Evolutionary conservation across 352 stramenopile species (phyloP), one percentile per base, ranked within the genome.

Genomic region (Phytophthora sp.): DNA sequence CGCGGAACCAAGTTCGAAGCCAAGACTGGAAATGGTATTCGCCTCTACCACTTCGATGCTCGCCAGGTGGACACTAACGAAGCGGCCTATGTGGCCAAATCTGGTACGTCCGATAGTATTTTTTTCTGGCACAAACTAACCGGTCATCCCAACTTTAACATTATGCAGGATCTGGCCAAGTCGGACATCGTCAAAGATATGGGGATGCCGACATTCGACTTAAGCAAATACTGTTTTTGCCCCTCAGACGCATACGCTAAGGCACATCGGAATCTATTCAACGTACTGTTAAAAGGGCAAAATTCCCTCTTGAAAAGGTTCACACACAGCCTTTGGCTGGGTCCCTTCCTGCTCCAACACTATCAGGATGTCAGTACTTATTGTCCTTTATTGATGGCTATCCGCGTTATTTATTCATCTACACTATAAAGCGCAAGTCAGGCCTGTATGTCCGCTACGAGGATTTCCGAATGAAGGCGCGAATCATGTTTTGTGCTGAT

Each of bases 211-310:
- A 18, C 18, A 12, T 50, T 50, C 4, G 24, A 33, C 11, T 12
- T 23, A 1, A 33, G 7, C 1, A 50, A 50, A 27, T 63, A 67
- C 21, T 35, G 55, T 38, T 57, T 57, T 12, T 63, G 52, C 26
- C 63, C 63, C 4, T 60, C 47, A 24, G 53, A 46, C 41, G 51
- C 38, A 27, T 60, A 57, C 38, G 31, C 60, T n/a, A 63, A 69
- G 20, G 45, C 60, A 5, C 39, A 56, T 18, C 50, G 60, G 49
- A 61, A 55, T 18, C 38, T 42, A 44, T 68, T 63, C 42, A 68
- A 61, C 27, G 23, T 35, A 60, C 26, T 13, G 51, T 69, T 69
- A 42, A 56, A 53, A 9, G 62, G 65, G n/a, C n/a, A n/a, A n/a
- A n/a, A n/a, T n/a, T n/a, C n/a, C n/a, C n/a, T n/a, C n/a, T n/a